Percentiles rank a stretch among this genome's conserved stretches.
phyloP scores from a whole-genome alignment of 805 yeast species.

The Saturnispora serradocipensis region DNA sequence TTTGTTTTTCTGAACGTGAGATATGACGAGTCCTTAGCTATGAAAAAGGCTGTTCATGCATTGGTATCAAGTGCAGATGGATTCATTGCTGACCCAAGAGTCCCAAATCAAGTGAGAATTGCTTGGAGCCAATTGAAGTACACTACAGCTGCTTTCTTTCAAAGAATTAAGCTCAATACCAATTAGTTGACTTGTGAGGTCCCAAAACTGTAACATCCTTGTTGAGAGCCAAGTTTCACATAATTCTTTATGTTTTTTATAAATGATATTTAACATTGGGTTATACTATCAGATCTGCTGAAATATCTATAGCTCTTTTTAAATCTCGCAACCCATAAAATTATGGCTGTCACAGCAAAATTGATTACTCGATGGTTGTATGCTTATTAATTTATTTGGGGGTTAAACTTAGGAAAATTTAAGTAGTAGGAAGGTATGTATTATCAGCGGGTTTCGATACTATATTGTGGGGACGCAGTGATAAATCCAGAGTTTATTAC shows the following conservation, averaged over 20 bases:
- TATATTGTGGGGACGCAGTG: too few species aligned
- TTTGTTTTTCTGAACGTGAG: constrained; percentile 64
- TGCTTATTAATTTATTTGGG: too few species aligned
- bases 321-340: too few species aligned
- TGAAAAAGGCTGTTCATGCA: constrained; percentile 33
- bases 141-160: constrained; percentile 1
- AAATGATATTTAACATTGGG: not conserved
- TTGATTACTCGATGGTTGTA: too few species aligned
- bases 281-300: too few species aligned
- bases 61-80: constrained; percentile 28
- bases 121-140: constrained; percentile 40
- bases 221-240: not conserved
- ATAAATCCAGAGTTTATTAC: too few species aligned
- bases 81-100: constrained; percentile 38
- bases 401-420: too few species aligned
- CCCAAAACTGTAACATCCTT: not conserved
- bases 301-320: too few species aligned
- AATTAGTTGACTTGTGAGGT: not conserved
- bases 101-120: constrained; percentile 39
- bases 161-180: not conserved
- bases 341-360: too few species aligned
- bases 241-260: not conserved
- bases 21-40: constrained; percentile 65
- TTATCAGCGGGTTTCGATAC: too few species aligned
- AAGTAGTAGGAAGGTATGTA: too few species aligned